phyloP scores from a whole-genome alignment of 2,329 filamentous ascomycete species.

The Phialophora chinensis region DNA sequence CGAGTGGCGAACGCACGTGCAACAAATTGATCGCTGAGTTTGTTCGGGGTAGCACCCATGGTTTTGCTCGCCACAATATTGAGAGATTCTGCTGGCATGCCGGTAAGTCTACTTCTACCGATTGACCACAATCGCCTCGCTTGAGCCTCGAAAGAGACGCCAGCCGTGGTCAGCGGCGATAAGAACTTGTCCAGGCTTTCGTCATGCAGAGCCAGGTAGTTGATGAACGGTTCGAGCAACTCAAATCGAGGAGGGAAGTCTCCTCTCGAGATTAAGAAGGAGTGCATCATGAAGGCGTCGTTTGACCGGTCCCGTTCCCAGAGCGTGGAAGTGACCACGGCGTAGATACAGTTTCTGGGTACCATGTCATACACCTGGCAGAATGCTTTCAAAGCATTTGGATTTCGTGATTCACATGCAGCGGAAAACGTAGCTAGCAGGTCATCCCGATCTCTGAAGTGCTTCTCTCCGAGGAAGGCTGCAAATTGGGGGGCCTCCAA shows the following conservation, averaged over 20 bases:
- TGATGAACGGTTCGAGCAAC: conserved; percentile 50
- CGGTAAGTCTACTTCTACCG: conserved; percentile 27
- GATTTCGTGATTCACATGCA: conserved; percentile 31
- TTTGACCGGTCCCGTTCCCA: conserved; percentile 47
- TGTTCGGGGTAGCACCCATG: conserved; percentile 46
- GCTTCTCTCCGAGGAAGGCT: conserved; percentile 22
- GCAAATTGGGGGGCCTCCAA: conserved; percentile 37
- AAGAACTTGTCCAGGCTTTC: conserved; percentile 30
- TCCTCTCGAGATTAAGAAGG: conserved; percentile 48
- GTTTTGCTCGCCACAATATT: conserved; percentile 34
- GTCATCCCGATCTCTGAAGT: conserved; percentile 32
- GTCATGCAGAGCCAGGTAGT: conserved; percentile 46
- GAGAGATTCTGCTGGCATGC: conserved; percentile 41
- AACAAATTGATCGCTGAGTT: conserved; percentile 71
- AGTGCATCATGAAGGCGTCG: conserved; percentile 55
- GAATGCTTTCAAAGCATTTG: conserved; percentile 46
- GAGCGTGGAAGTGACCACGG: conserved; percentile 49
- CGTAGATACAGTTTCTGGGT: conserved; percentile 51
- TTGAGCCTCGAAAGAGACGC: conserved; percentile 39
- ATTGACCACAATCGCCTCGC: conserved; percentile 27
- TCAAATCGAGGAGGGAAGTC: conserved; percentile 51
- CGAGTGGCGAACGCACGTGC: conserved; percentile 82
- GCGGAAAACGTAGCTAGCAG: conserved; percentile 29
- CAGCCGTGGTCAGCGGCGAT: conserved; percentile 33
- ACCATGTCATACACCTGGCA: conserved; percentile 50